Conservation (phyloP, 768 basidiomycete species). For the Hemileccinum rubropunctum region DNA sequence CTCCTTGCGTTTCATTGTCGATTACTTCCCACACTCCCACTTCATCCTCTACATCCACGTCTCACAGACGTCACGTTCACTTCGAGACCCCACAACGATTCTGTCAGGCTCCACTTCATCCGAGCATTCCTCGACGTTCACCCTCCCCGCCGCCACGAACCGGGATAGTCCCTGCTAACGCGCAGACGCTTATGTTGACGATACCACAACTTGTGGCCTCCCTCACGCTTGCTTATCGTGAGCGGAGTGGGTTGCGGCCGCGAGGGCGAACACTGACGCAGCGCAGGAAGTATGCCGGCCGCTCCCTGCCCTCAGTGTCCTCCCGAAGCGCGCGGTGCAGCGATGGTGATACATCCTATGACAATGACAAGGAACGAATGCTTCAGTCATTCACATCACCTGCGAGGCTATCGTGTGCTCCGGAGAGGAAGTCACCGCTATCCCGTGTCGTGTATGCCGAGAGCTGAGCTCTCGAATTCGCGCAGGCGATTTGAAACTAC, state of each 20-base stretch:
- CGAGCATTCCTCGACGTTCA: conserved; percentile 20
- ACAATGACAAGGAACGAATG: conserved; percentile 6
- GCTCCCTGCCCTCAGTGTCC: conserved; percentile 6
- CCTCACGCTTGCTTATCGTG: conserved; percentile 26
- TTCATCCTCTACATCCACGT: not conserved
- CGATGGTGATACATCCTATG: not conserved
- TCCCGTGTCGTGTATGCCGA: conserved; percentile 18
- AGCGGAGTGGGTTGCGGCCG: conserved; percentile 15
- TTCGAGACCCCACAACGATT: conserved; percentile 14
- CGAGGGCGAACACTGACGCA: conserved; percentile 17
- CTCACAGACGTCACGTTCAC: conserved; percentile 23
- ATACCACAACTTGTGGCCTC: conserved; percentile 33
- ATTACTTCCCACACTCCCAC: conserved; percentile 1
- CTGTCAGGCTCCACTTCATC: conserved; percentile 1
- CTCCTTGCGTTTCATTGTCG: conserved; percentile 1
- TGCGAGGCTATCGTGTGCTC: conserved; percentile 12
- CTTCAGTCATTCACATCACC: not conserved
- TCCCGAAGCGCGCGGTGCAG: conserved; percentile 1
- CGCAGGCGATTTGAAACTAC: not conserved
- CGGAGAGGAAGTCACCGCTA: conserved; percentile 25
- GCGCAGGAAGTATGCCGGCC: conserved; percentile 9
- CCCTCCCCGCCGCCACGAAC: conserved; percentile 22
- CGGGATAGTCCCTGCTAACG: conserved; percentile 4
- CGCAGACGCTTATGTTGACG: conserved; percentile 21
- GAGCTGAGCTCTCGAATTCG: conserved; percentile 19